Conservation (phyloP, 2,329 filamentous ascomycete genomes). For the Geosmithia putterillii region DNA sequence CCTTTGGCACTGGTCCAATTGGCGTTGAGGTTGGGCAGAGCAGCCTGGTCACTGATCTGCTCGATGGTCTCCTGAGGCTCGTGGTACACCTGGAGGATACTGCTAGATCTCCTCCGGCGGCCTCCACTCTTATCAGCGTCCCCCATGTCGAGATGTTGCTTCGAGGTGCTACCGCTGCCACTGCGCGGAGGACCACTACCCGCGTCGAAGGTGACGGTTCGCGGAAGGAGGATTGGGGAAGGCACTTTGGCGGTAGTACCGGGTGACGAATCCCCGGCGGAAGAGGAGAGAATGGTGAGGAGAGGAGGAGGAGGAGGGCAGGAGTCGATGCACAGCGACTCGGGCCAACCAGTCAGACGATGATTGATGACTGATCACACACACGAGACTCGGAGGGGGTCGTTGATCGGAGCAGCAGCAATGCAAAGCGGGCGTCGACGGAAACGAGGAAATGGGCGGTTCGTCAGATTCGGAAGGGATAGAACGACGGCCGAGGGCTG, state of each 20-base stretch:
- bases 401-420: neutral
- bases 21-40: constrained; percentile 88
- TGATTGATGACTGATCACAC: neutral
- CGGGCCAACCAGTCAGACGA: neutral
- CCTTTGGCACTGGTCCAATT: constrained; percentile 99
- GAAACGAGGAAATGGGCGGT: neutral
- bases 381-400: too few species aligned
- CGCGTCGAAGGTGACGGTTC: constrained; percentile 85
- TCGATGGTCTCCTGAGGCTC: constrained; percentile 94
- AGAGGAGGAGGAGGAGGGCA: neutral
- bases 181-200: constrained; percentile 27
- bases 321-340: neutral
- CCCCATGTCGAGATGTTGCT: constrained; percentile 41
- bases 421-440: neutral
- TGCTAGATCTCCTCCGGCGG: constrained; percentile 89
- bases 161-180: constrained; percentile 8
- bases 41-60: constrained; percentile 93
- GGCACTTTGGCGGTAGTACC: constrained; percentile 89
- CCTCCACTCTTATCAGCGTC: constrained; percentile 47
- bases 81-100: constrained; percentile 83
- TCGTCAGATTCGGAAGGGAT: neutral
- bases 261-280: constrained; percentile 3
- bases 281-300: constrained; percentile 3
- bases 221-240: constrained; percentile 75
- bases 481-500: neutral